phyloP scores from a whole-genome alignment of 1,284 basidiomycete species.

The Cryptococcus neoformans region DNA sequence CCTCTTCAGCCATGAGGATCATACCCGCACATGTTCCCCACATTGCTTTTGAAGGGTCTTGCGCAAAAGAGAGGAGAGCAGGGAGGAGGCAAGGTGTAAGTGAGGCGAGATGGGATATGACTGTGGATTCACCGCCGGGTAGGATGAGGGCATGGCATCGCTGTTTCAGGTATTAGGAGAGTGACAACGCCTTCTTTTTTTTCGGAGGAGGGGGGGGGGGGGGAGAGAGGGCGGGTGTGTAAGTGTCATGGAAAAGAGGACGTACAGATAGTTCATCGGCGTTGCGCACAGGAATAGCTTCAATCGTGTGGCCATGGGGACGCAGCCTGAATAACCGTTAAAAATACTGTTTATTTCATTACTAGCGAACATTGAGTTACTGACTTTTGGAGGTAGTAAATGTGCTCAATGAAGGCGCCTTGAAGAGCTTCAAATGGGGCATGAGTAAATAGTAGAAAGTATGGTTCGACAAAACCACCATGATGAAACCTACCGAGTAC shows the following conservation, averaged over 20 bases:
- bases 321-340: constrained; percentile 17
- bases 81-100: constrained; percentile 73
- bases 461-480: not conserved
- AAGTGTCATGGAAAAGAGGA: not conserved
- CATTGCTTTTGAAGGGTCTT: constrained; percentile 61
- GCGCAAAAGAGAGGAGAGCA: constrained; percentile 68
- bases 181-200: too few species aligned
- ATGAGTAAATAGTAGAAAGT: constrained; percentile 13
- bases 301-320: constrained; percentile 21
- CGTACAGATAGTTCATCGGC: constrained; percentile 63
- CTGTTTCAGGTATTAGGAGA: constrained; percentile 3
- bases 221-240: not conserved
- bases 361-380: constrained; percentile 1
- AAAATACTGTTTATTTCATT: not conserved
- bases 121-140: constrained; percentile 90
- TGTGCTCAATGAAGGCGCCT: constrained; percentile 90
- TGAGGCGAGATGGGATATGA: constrained; percentile 77
- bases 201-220: not conserved
- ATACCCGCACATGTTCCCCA: constrained; percentile 99
- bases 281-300: constrained; percentile 63
- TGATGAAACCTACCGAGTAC: constrained; percentile 24
- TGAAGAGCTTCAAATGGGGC: constrained; percentile 66
- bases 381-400: constrained; percentile 43
- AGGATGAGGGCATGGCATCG: constrained; percentile 84
- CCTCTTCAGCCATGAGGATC: constrained; percentile 73